Evolutionary conservation across 2,329 filamentous ascomycete genomes (phyloP).

Genomic region (Aureobasidium sp.): DNA sequence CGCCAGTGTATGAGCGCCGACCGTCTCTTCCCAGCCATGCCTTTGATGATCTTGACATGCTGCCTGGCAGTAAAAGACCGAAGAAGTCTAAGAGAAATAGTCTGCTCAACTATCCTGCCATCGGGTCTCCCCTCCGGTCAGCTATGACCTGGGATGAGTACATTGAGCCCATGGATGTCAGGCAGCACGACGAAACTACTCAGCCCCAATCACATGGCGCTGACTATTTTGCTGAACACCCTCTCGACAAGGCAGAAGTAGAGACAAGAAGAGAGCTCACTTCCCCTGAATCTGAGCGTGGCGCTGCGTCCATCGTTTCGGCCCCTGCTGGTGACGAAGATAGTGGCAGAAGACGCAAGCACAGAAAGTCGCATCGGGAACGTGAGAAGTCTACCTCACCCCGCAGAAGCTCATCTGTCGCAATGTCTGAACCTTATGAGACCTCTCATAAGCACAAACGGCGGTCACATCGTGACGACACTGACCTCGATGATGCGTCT

Average conservation of each 20-base stretch:
- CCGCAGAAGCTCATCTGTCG: slow-evolving; percentile 30
- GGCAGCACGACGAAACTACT: neutral
- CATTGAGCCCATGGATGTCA: slow-evolving; percentile 19
- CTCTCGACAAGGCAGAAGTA: neutral
- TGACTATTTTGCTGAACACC: neutral
- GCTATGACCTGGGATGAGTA: slow-evolving; percentile 38
- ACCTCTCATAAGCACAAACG: slow-evolving; percentile 18
- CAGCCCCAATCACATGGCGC: neutral
- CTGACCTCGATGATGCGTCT: slow-evolving; percentile 32
- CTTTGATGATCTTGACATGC: slow-evolving; percentile 27
- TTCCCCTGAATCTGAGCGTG: slow-evolving; percentile 13
- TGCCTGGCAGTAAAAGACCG: slow-evolving; percentile 31
- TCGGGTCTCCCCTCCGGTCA: slow-evolving; percentile 36
- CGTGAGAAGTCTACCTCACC: slow-evolving; percentile 21
- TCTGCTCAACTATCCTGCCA: slow-evolving; percentile 31
- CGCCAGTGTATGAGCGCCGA: slow-evolving; percentile 2
- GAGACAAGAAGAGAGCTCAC: neutral
- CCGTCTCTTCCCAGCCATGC: slow-evolving; percentile 25
- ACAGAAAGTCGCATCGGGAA: slow-evolving; percentile 24
- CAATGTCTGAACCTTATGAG: slow-evolving; percentile 34
- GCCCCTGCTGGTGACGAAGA: slow-evolving; percentile 23
- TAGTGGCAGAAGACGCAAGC: slow-evolving; percentile 25
- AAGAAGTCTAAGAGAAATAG: slow-evolving; percentile 38
- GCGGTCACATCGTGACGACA: slow-evolving; percentile 30
- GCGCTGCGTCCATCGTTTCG: slow-evolving; percentile 20